Evolutionary conservation across 2,329 filamentous ascomycete genomes (phyloP).

Genomic region (Trichophyton simii): DNA sequence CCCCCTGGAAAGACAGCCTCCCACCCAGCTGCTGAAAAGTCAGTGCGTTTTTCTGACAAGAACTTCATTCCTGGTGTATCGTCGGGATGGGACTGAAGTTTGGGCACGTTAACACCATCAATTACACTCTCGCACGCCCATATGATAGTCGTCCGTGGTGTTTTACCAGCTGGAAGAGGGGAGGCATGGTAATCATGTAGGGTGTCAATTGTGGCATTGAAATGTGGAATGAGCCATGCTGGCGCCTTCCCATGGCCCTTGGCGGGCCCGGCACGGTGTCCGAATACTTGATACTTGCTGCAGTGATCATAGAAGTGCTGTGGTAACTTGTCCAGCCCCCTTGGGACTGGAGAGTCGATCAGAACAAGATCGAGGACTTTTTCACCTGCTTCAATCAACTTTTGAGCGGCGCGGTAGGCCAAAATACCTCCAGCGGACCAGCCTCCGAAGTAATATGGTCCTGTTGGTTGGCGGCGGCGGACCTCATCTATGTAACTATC

Average conservation of each 20-base stretch:
- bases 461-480: slow-evolving; percentile 54
- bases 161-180: slow-evolving; percentile 9
- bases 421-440: slow-evolving; percentile 46
- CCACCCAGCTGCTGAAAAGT: neutral
- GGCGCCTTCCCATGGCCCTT: slow-evolving; percentile 25
- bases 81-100: neutral
- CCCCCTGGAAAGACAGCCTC: neutral
- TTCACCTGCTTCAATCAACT: slow-evolving; percentile 38
- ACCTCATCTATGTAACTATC: slow-evolving; percentile 57
- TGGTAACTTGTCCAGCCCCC: slow-evolving; percentile 57
- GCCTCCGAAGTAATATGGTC: slow-evolving; percentile 44
- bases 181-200: slow-evolving; percentile 34
- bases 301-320: slow-evolving; percentile 39
- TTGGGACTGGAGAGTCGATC: slow-evolving; percentile 42
- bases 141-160: neutral
- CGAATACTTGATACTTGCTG: slow-evolving; percentile 36
- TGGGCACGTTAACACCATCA: neutral
- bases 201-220: slow-evolving; percentile 38
- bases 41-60: neutral
- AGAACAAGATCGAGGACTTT: slow-evolving; percentile 40
- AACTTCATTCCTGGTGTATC: slow-evolving; percentile 3
- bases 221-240: slow-evolving; percentile 41
- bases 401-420: slow-evolving; percentile 40
- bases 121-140: slow-evolving; percentile 1
- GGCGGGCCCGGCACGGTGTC: slow-evolving; percentile 24